Conservation (phyloP, 2,329 filamentous ascomycete genomes). For the Talaromyces islandicus region DNA sequence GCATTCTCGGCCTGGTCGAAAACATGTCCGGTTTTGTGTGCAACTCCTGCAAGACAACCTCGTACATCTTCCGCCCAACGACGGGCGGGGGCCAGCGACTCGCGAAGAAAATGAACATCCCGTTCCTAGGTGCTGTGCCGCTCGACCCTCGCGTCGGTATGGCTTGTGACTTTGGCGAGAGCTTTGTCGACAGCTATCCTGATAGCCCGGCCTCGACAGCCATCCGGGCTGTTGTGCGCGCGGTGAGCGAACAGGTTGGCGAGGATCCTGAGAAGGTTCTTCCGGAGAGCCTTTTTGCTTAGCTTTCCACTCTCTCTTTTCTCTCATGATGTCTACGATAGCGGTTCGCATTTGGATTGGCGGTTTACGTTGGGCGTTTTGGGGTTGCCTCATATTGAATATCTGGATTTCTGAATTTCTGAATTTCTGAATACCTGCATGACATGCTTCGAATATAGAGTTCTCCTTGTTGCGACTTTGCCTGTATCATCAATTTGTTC, state of each 20-base stretch:
- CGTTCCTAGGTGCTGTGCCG: conserved; percentile 83
- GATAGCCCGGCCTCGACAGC: conserved; percentile 86
- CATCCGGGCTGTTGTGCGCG: conserved; percentile 71
- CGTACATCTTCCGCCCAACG: conserved; percentile 82
- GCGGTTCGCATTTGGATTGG: not conserved
- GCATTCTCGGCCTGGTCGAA: conserved; percentile 82
- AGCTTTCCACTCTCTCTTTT: not conserved
- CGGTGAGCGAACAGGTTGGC: conserved; percentile 61
- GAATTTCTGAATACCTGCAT: not conserved
- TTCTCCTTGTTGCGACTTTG: not conserved
- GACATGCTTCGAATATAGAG: not conserved
- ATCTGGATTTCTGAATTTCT: not conserved
- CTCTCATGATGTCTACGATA: not conserved
- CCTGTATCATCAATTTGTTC: not conserved
- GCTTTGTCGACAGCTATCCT: conserved; percentile 88
- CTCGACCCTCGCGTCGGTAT: conserved; percentile 91
- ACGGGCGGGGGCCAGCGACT: conserved; percentile 79
- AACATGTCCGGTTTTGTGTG: conserved; percentile 99
- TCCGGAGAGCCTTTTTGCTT: conserved; percentile 18
- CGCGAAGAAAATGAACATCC: conserved; percentile 79
- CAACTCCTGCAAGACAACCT: conserved; percentile 74
- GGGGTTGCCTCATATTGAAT: not conserved
- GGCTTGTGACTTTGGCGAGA: conserved; percentile 96
- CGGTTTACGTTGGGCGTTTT: not conserved
- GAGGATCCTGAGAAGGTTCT: conserved; percentile 51